Percentiles rank a stretch among this genome's conserved stretches.
phyloP scores from a whole-genome alignment of 2,329 filamentous ascomycete genomes.

The Plenodomus tracheiphilus region DNA sequence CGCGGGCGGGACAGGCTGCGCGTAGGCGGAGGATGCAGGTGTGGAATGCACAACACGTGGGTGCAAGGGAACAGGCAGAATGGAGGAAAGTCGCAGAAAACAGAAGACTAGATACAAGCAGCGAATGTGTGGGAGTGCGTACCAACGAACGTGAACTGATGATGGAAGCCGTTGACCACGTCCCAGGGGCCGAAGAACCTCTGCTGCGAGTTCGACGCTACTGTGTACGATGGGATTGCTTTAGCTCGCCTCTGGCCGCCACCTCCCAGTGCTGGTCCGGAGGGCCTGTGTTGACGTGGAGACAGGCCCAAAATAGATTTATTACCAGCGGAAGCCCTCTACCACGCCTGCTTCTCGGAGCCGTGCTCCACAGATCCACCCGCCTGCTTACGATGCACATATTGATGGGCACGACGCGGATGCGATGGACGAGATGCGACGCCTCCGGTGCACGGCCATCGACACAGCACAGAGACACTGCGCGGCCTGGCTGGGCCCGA shows the following conservation, averaged over 20 bases:
- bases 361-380: not conserved
- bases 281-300: too few species aligned
- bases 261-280: too few species aligned
- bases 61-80: conserved; percentile 2
- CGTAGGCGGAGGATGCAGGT: not conserved
- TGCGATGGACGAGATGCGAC: not conserved
- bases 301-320: too few species aligned
- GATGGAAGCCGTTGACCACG: conserved; percentile 21
- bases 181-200: too few species aligned
- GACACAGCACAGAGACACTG: too few species aligned
- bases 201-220: too few species aligned
- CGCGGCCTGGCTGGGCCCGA: too few species aligned
- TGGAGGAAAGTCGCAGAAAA: not conserved
- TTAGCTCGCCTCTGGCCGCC: too few species aligned
- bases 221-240: too few species aligned
- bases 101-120: conserved; percentile 29
- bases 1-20: conserved; percentile 10
- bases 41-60: conserved; percentile 31
- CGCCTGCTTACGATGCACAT: not conserved
- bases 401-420: not conserved
- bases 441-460: too few species aligned
- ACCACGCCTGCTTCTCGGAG: too few species aligned
- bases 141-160: not conserved
- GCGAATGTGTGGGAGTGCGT: conserved; percentile 29
- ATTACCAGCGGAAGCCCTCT: too few species aligned